Evolutionary conservation across 2,329 filamentous ascomycete genomes (phyloP).

Genomic region (Bimuria novae-zelandiae): DNA sequence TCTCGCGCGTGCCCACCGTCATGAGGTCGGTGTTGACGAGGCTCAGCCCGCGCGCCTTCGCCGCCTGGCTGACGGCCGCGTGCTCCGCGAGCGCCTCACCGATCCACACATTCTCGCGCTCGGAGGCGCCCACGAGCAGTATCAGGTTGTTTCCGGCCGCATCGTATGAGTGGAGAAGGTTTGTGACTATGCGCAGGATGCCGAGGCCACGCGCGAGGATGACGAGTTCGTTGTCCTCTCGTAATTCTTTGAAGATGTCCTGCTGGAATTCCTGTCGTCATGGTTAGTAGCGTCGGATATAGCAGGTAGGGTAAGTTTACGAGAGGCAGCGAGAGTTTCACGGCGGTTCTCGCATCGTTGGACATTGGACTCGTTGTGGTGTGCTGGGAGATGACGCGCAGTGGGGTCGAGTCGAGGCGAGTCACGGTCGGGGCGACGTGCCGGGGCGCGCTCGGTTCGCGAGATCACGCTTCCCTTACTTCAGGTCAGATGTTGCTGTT

Average conservation of each 20-base stretch:
- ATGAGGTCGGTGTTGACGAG: constrained; percentile 95
- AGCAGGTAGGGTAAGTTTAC: constrained; percentile 48
- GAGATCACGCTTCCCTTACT: constrained; percentile 11
- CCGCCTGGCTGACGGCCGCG: constrained; percentile 83
- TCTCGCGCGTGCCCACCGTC: constrained; percentile 83
- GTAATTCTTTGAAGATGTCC: constrained; percentile 74
- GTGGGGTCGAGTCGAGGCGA: constrained; percentile 22
- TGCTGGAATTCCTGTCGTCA: constrained; percentile 79
- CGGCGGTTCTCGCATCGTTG: constrained; percentile 57
- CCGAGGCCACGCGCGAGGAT: constrained; percentile 90
- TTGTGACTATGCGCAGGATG: constrained; percentile 89
- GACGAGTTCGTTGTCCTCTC: constrained; percentile 89
- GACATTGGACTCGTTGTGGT: constrained; percentile 38
- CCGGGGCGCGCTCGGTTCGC: constrained; percentile 21
- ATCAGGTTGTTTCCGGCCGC: constrained; percentile 93
- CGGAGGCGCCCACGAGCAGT: constrained; percentile 84
- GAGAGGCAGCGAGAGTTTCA: constrained; percentile 80
- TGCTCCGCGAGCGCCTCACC: constrained; percentile 95
- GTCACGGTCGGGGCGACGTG: constrained; percentile 20
- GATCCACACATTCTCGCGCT: constrained; percentile 95
- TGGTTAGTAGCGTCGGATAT: constrained; percentile 19
- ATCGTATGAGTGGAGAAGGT: constrained; percentile 95
- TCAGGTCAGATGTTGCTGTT: no score
- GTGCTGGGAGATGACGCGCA: constrained; percentile 20
- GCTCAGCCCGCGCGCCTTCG: constrained; percentile 81